Evolutionary conservation across 768 basidiomycete species (phyloP), one percentile per base, ranked within the genome.

Genomic region (Agrocybe pediades): DNA sequence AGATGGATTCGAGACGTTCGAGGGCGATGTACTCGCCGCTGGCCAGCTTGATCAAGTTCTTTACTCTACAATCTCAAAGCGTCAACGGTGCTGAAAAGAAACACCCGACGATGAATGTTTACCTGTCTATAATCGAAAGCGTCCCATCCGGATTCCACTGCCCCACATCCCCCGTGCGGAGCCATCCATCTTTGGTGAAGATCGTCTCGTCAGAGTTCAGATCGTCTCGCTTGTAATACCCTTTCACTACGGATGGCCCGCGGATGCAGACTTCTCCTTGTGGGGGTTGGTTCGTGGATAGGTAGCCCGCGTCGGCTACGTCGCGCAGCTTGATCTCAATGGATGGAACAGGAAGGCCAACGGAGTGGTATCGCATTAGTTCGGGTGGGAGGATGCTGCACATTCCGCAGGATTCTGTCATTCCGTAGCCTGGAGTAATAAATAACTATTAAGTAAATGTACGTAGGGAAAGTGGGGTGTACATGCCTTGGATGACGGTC

Each of bases 341-440:
- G 20, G 89, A 90, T 1, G 95, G 93, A 27, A 89, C 82, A 6
- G 93, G 93, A 16, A 92, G 77, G 13, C 96, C 96, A 41, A 93
- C 94, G 9, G 78, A 65, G n/a, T 86, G 85, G 65, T 83, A 88
- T 44, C 81, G 80, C 81, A 88, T 82, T 57, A 87, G 69, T 63
- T 90, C 89, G 0, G 95, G 95, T 6, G 93, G 92, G 23, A 97
- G 78, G 57, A 98, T 81, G 20, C 85, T 79, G 65, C 88, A 91
- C 92, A 96, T 94, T 30, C 91, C 92, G 63, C 90, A 87, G 1
- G 92, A 87, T 66, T 98, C 96, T n/a, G 96, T 99, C 85, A 98
- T 87, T 36, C 96, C 95, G 64, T 95, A 96, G 44, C 92, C 92
- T 94, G 54, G 21, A 45, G 40, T 56, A 29, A 40, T 57, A 21